phyloP scores from a whole-genome alignment of 2,329 filamentous ascomycete genomes.

The Arthrocladium fulminans region DNA sequence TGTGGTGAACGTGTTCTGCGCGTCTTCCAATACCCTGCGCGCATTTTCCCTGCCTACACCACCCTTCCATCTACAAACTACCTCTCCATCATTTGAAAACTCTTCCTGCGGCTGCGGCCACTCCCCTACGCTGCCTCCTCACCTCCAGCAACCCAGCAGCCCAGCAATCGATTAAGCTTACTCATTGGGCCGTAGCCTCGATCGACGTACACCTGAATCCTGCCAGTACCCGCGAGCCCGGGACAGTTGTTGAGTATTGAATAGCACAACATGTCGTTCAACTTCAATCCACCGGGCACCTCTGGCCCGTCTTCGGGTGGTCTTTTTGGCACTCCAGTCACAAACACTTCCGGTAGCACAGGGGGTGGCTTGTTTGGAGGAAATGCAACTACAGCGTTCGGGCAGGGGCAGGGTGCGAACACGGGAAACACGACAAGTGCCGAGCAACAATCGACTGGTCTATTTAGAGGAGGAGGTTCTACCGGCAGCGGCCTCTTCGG shows the following conservation, averaged over 20 bases:
- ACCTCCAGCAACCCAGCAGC: too few species aligned
- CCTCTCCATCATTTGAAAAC: too few species aligned
- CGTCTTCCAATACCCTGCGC: not conserved
- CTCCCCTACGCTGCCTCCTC: too few species aligned
- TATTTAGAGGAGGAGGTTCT: slow-evolving; percentile 8
- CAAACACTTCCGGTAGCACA: slow-evolving; percentile 11
- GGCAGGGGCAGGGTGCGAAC: slow-evolving; percentile 13
- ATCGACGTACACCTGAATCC: too few species aligned
- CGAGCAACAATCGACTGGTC: slow-evolving; percentile 1
- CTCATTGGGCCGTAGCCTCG: too few species aligned
- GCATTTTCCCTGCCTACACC: too few species aligned
- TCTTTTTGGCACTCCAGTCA: slow-evolving; percentile 16
- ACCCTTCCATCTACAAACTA: too few species aligned
- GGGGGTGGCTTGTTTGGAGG: slow-evolving; percentile 16
- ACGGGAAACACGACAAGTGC: slow-evolving; percentile 4
- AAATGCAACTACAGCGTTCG: slow-evolving; percentile 12
- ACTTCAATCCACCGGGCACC: not conserved
- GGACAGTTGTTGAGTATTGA: not conserved
- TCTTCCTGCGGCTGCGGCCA: too few species aligned
- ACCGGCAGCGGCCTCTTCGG: not conserved
- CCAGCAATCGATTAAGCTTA: too few species aligned
- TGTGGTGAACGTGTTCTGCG: not conserved
- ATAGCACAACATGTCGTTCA: slow-evolving; percentile 1
- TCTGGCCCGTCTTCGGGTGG: slow-evolving; percentile 11
- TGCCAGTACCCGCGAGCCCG: too few species aligned